These are phyloP conservation scores for Eucalyptus tenuipes DNA, from an alignment of 345 rosid genomes.

Conservation along the genomic window DNA sequence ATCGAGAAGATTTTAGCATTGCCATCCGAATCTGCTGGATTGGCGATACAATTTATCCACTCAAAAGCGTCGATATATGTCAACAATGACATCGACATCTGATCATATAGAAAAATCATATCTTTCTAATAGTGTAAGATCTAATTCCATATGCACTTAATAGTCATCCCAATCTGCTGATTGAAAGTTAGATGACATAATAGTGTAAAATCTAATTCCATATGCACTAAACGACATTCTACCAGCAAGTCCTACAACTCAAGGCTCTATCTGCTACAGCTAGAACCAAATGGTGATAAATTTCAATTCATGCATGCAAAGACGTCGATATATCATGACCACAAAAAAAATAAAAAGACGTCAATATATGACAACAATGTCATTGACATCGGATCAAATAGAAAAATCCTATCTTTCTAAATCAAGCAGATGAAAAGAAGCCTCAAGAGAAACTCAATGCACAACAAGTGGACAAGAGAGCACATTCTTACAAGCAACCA, in stretches of 20 bases:
- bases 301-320: not conserved
- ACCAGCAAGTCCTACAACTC: not conserved
- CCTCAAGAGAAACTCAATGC: not conserved
- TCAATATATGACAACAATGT: not conserved
- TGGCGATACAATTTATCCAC: no score
- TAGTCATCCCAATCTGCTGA: no score
- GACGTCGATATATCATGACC: not conserved
- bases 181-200: no score
- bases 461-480: not conserved
- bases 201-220: not conserved
- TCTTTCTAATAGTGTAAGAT: no score
- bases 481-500: not conserved
- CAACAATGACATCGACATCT: no score
- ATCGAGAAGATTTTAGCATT: not conserved
- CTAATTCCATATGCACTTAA: no score
- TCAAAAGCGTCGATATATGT: no score
- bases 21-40: not conserved
- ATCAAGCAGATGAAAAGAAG: not conserved
- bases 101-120: no score
- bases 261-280: not conserved
- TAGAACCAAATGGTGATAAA: not conserved
- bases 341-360: not conserved
- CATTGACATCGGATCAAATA: not conserved
- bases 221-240: not conserved
- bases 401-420: not conserved